phyloP scores from a whole-genome alignment of 163 green algal species.

The Chlamydomonas reinhardtii region DNA sequence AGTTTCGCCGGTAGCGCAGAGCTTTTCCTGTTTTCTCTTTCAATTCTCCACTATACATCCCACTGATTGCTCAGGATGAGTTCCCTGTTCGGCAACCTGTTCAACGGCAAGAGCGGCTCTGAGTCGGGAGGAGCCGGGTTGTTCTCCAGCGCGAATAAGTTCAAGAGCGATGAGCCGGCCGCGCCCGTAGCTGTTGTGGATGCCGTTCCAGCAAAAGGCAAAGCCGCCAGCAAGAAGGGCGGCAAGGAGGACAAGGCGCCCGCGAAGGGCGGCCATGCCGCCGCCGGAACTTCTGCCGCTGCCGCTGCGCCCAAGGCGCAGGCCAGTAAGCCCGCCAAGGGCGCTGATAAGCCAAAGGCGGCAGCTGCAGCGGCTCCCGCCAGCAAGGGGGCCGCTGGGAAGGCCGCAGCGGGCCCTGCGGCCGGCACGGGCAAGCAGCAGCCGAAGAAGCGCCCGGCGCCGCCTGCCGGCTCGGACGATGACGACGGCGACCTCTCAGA shows the following conservation, averaged over 20 bases:
- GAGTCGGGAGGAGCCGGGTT: background rate
- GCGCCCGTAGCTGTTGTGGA: background rate
- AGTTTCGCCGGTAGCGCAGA: no score
- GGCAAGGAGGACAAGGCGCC: background rate
- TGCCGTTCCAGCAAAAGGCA: background rate
- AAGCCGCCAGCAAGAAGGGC: background rate
- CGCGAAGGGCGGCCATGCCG: background rate
- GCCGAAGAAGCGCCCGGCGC: no score
- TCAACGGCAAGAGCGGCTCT: background rate
- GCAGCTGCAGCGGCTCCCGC: no score
- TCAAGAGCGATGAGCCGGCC: background rate
- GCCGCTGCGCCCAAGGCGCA: background rate
- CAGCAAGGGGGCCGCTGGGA: no score
- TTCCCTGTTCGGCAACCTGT: conserved; percentile 28
- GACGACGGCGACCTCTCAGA: background rate
- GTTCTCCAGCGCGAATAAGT: conserved; percentile 19
- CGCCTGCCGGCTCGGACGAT: background rate
- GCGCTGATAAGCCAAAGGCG: no score
- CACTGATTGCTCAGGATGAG: background rate
- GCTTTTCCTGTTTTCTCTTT: no score
- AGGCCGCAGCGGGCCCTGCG: no score
- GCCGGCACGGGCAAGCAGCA: no score
- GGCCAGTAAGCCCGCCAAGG: background rate
- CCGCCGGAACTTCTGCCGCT: background rate
- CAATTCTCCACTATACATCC: no score